phyloP scores from a whole-genome alignment of 352 stramenopile species.

The Globisporangium paroecandrum region DNA sequence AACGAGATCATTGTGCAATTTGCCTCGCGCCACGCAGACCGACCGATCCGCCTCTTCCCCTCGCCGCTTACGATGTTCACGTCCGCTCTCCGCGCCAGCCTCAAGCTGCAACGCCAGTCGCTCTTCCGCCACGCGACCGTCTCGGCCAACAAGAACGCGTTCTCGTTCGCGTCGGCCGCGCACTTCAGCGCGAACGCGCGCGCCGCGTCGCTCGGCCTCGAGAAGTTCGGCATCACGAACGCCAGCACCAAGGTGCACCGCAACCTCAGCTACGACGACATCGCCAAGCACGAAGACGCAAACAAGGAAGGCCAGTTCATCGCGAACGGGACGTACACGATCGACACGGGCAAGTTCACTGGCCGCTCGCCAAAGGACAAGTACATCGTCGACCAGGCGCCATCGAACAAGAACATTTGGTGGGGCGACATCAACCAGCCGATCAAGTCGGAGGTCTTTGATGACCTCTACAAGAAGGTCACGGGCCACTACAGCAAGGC shows the following conservation, averaged over 20 bases:
- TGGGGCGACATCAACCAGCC: slow-evolving; percentile 97
- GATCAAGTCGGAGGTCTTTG: slow-evolving; percentile 92
- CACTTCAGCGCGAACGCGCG: slow-evolving; percentile 24
- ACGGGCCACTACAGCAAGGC: slow-evolving; percentile 90
- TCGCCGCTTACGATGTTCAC: slow-evolving; percentile 45
- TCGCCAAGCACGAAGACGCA: slow-evolving; percentile 92
- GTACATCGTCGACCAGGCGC: slow-evolving; percentile 94
- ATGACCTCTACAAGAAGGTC: slow-evolving; percentile 94
- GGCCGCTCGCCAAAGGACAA: slow-evolving; percentile 98
- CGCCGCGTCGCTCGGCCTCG: slow-evolving; percentile 46
- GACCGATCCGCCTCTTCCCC: not conserved
- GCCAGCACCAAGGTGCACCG: slow-evolving; percentile 90
- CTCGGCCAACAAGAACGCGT: slow-evolving; percentile 15
- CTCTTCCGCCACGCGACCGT: slow-evolving; percentile 31
- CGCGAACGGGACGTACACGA: slow-evolving; percentile 93
- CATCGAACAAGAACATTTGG: slow-evolving; percentile 93
- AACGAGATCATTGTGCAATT: slow-evolving; percentile 38
- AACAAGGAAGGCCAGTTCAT: slow-evolving; percentile 92
- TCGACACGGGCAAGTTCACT: slow-evolving; percentile 99
- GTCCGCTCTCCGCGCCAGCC: slow-evolving; percentile 47
- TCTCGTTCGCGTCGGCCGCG: slow-evolving; percentile 21
- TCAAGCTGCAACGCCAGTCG: slow-evolving; percentile 51
- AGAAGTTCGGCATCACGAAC: slow-evolving; percentile 90
- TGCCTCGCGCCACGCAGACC: slow-evolving; percentile 16
- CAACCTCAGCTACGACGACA: slow-evolving; percentile 96